Base-by-base conservation (phyloP, 257 asterid genomes). In the Solanum paucissectum region DNA sequence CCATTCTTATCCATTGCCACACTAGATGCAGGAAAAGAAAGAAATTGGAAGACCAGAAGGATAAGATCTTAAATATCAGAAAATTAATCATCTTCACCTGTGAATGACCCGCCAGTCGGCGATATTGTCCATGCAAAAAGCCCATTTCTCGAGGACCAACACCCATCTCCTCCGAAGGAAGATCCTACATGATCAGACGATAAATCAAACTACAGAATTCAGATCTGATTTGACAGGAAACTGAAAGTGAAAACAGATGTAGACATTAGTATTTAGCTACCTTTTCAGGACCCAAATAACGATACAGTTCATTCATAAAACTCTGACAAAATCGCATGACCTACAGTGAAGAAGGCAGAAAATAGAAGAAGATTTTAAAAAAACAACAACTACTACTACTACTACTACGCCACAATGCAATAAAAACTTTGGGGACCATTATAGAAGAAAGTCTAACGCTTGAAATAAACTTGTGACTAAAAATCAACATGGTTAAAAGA, bases 131-230 rank as follows among this genome's bases (percentile, higher is more conserved):
- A 87, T 94, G 95, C 84, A 97, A 91, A 90, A 94, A 97, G 88
- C 99, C 99, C 99, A 97, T 97, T 90, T 97, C 99, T 76, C 98
- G 99, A 72, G 98, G 92, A 62, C 99, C 98, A 84, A 97, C 99
- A 16, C 99, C 99, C 95, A 95, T 93, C 90, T 96, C 99, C 91
- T 97, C 99, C 11, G 98, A 95, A 90, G 99, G 99, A 88, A 97
- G 98, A 89, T 97, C 99, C 99, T 97, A 90, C 60, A 82, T 87
- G 21, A 82, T 62, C 58, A 62, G 85, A 92, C 34, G 89, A 87
- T 40, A 87, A 40, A 74, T 87, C 86, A 90, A 88, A 83, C 52
- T 83, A 55, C 44, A 85, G 52, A 75, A 88, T 85, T 42, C 34
- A 40, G 76, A 87, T 33, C 88, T 86, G 52, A 83, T 73, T 72